A percentile compares a stretch with the other conserved stretches of the same genome.
Conservation (phyloP, 805 yeast species). For the Wickerhamiella nectarea region DNA sequence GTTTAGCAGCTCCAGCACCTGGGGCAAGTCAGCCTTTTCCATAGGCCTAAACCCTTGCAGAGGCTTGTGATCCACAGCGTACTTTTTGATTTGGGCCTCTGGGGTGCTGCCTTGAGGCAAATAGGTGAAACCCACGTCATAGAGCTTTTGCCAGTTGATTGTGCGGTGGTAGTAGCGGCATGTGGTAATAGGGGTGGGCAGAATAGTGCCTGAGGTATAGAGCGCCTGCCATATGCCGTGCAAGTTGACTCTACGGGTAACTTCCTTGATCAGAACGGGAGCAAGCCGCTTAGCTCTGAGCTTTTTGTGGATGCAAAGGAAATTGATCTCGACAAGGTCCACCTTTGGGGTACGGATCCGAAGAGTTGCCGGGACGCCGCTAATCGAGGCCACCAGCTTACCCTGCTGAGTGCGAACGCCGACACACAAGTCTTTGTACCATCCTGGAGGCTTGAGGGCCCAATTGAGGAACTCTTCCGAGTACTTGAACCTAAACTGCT, state of each 20-base stretch:
- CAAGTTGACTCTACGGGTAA: constrained; percentile 81
- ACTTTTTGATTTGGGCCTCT: constrained; percentile 49
- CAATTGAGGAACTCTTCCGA: constrained; percentile 70
- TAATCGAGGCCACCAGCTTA: constrained; percentile 79
- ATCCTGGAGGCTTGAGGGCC: constrained; percentile 93
- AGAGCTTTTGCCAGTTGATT: constrained; percentile 75
- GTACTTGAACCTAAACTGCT: constrained; percentile 83
- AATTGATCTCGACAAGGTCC: constrained; percentile 67
- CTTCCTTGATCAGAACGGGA: constrained; percentile 85
- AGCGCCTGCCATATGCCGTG: constrained; percentile 88
- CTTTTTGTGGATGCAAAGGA: constrained; percentile 87
- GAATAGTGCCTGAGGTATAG: constrained; percentile 79
- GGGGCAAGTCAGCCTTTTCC: constrained; percentile 46
- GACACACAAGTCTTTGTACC: constrained; percentile 76
- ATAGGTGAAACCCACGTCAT: constrained; percentile 81
- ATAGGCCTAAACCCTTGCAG: constrained; percentile 45
- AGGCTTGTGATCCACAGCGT: constrained; percentile 41
- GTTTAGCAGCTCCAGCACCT: constrained; percentile 44
- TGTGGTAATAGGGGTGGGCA: constrained; percentile 85
- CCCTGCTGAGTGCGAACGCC: constrained; percentile 72
- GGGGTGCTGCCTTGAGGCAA: constrained; percentile 60
- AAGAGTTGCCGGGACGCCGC: constrained; percentile 72
- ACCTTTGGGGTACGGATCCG: constrained; percentile 39
- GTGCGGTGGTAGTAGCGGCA: constrained; percentile 91
- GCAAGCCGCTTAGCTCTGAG: constrained; percentile 86